A percentile compares a stretch with the other conserved stretches of the same genome.
phyloP scores from a whole-genome alignment of 345 rosid species.

The Noccaea bulbosa region DNA sequence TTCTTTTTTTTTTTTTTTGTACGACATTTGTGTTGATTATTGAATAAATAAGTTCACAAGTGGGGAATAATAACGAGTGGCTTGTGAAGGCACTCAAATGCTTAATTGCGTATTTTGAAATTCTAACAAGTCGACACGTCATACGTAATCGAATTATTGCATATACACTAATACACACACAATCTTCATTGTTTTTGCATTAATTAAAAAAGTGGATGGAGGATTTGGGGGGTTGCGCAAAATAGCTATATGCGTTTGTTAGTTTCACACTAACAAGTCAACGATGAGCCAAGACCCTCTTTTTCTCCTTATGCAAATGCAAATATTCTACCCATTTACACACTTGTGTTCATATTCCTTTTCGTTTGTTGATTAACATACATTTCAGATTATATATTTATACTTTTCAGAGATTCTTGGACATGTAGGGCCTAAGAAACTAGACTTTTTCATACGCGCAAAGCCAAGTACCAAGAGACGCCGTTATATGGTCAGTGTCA shows the following conservation, averaged over 20 bases:
- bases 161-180: neutral
- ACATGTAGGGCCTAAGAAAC: neutral
- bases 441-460: neutral
- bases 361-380: neutral
- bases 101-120: slow-evolving; percentile 1
- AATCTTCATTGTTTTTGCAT: neutral
- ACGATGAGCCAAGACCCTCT: neutral
- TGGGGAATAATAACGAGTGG: neutral
- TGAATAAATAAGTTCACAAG: slow-evolving; percentile 4
- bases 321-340: slow-evolving; percentile 14
- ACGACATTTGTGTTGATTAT: neutral
- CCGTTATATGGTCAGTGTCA: neutral
- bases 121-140: neutral
- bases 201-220: slow-evolving; percentile 26
- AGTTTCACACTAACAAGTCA: slow-evolving; percentile 39
- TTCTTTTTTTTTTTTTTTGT: neutral
- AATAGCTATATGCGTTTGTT: slow-evolving; percentile 22
- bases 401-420: neutral
- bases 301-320: slow-evolving; percentile 1
- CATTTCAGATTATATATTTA: neutral
- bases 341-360: slow-evolving; percentile 31
- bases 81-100: slow-evolving; percentile 16
- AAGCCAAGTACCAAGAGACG: neutral
- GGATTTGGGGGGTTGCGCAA: neutral
- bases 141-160: slow-evolving; percentile 8